These are phyloP conservation scores for Yamadazyma conglobata DNA, from an alignment of 1,139 yeast genomes.

Conservation along the genomic window DNA sequence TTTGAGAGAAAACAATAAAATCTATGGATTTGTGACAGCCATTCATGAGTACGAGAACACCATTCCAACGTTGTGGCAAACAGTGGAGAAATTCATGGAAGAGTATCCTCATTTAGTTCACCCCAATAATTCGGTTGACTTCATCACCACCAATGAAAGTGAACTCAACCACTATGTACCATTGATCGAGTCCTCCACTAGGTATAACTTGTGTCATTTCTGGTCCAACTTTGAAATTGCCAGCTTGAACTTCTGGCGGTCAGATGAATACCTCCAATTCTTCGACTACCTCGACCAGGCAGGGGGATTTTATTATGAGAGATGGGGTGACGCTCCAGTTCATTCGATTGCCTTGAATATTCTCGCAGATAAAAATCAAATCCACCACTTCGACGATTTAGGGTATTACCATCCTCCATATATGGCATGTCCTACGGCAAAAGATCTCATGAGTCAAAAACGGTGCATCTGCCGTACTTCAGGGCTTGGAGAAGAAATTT, in stretches of 20 bases:
- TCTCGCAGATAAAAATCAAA: conserved; percentile 60
- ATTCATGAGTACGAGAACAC: conserved; percentile 46
- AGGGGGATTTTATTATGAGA: conserved; percentile 86
- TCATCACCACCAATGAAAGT: conserved; percentile 59
- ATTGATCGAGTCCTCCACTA: conserved; percentile 29
- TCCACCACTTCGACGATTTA: conserved; percentile 87
- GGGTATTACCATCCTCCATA: conserved; percentile 88
- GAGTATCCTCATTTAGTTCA: conserved; percentile 62
- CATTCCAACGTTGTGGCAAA: conserved; percentile 73
- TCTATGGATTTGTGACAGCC: conserved; percentile 43
- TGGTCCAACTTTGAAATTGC: conserved; percentile 96
- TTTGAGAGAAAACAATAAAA: conserved; percentile 31
- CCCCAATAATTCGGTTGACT: conserved; percentile 64
- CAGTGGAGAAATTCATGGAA: conserved; percentile 62
- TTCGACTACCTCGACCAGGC: conserved; percentile 65
- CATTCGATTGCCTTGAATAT: conserved; percentile 76
- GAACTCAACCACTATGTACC: conserved; percentile 26
- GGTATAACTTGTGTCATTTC: conserved; percentile 88
- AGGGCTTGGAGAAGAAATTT: conserved; percentile 32
- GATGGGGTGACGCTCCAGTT: conserved; percentile 99
- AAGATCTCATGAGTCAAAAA: conserved; percentile 46
- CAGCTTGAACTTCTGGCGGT: conserved; percentile 72
- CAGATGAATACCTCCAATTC: conserved; percentile 63
- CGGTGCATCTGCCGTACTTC: conserved; percentile 66
- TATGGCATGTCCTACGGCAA: conserved; percentile 69